phyloP scores from a whole-genome alignment of 805 yeast genomes.

The Saitoella complicata region DNA sequence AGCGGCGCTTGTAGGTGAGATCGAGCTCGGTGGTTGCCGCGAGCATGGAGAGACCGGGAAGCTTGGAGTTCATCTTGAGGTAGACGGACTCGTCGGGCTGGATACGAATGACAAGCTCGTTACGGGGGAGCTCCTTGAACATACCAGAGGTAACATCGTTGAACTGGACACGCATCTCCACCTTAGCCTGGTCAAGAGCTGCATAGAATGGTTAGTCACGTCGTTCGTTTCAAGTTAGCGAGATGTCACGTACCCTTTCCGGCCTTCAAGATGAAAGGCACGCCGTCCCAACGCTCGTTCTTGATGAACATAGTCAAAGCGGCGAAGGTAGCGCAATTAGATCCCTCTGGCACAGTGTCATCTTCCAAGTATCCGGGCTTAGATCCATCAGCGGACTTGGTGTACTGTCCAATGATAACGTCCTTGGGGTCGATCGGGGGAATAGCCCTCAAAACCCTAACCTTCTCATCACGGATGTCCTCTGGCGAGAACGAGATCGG shows the following conservation, averaged over 20 bases:
- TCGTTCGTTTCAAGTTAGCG: too few relatives aligned
- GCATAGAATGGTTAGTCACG: constrained; percentile 18
- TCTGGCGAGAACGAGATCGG: constrained; percentile 87
- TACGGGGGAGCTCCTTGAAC: constrained; percentile 65
- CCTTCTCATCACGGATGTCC: constrained; percentile 90
- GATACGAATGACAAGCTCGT: constrained; percentile 83
- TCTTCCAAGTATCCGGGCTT: constrained; percentile 90
- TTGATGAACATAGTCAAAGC: constrained; percentile 63
- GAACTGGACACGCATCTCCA: constrained; percentile 86
- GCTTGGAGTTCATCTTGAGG: constrained; percentile 81
- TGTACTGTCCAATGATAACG: constrained; percentile 77
- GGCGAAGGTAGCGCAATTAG: constrained; percentile 85
- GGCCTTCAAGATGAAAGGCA: constrained; percentile 87
- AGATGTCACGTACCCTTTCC: constrained; percentile 38
- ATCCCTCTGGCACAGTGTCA: constrained; percentile 63
- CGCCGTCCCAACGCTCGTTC: constrained; percentile 98
- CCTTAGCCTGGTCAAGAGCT: constrained; percentile 80
- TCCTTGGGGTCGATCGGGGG: constrained; percentile 48
- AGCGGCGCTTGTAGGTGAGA: constrained; percentile 66
- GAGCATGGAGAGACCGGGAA: constrained; percentile 76
- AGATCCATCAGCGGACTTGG: constrained; percentile 63
- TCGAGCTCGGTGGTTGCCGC: constrained; percentile 82
- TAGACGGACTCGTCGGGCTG: constrained; percentile 94
- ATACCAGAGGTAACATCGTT: constrained; percentile 62
- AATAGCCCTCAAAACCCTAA: constrained; percentile 72